Evolutionary conservation across 1,284 basidiomycete genomes (phyloP).

Genomic region (Heliocybe sulcata): DNA sequence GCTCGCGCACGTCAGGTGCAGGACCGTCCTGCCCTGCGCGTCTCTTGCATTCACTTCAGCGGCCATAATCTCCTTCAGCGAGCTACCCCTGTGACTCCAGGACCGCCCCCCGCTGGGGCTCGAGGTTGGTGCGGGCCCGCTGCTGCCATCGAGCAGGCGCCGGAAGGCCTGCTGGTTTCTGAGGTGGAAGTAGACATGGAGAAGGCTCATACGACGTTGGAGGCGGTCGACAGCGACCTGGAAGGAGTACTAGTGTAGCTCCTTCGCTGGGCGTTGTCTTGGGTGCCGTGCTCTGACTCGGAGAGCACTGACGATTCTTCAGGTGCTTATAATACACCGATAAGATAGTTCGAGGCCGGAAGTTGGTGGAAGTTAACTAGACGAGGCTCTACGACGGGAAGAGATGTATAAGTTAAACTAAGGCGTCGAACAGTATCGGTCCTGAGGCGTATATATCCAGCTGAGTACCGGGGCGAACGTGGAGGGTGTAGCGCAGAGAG

Average conservation of each 20-base stretch:
- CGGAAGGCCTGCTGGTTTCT: constrained; percentile 79
- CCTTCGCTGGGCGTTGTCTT: constrained; percentile 10
- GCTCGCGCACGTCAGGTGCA: constrained; percentile 77
- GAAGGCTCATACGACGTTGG: constrained; percentile 57
- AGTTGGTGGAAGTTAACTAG: neutral
- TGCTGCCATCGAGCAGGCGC: constrained; percentile 60
- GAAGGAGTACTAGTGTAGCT: constrained; percentile 12
- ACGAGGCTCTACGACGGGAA: neutral
- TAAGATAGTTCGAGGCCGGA: neutral
- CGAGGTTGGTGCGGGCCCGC: constrained; percentile 14
- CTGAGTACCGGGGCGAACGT: neutral
- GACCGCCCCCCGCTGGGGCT: constrained; percentile 46
- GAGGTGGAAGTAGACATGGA: constrained; percentile 77
- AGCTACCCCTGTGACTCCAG: constrained; percentile 46
- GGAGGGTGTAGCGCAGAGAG: neutral
- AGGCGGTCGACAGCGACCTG: constrained; percentile 8
- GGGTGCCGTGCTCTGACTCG: neutral
- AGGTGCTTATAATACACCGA: neutral
- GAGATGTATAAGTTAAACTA: neutral
- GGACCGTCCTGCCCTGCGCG: constrained; percentile 67
- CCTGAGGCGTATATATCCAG: neutral
- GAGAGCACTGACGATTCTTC: neutral
- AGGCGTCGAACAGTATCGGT: neutral
- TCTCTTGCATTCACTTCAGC: constrained; percentile 72
- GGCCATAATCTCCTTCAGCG: constrained; percentile 28